These are phyloP conservation scores for Golubevia pallescens DNA, from an alignment of 1,284 basidiomycete species.

Conservation along the genomic window DNA sequence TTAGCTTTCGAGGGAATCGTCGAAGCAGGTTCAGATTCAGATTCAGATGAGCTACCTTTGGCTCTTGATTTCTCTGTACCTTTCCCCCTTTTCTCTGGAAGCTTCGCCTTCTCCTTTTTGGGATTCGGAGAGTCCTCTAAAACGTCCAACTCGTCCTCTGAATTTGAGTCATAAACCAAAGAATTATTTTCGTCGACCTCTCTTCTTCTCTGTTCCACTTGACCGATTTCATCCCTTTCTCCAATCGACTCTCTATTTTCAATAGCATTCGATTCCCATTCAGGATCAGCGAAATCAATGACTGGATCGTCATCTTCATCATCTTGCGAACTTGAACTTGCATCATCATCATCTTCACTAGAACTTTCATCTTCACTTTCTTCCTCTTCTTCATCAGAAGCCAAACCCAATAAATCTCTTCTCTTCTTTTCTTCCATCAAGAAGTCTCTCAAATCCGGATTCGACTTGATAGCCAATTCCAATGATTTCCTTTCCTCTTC, in stretches of 20 bases:
- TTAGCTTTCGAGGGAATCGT: too few relatives aligned
- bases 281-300: conserved; percentile 24
- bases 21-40: too few relatives aligned
- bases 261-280: conserved; percentile 7
- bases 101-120: too few relatives aligned
- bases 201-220: conserved; percentile 11
- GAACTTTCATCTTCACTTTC: neutral
- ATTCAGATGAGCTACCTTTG: too few relatives aligned
- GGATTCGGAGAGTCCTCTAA: too few relatives aligned
- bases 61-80: too few relatives aligned
- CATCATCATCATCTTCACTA: conserved; percentile 9
- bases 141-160: neutral
- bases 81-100: too few relatives aligned
- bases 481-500: neutral
- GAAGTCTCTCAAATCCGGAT: neutral
- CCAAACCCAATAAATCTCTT: neutral
- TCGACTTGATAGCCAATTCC: neutral
- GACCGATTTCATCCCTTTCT: conserved; percentile 1
- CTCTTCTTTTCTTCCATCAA: neutral
- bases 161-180: neutral
- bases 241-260: neutral
- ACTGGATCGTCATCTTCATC: conserved; percentile 20
- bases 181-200: neutral
- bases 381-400: neutral
- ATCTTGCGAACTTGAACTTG: neutral